Conservation (phyloP, 225 moss, liverwort and hornwort species). For the Climacium dendroides region DNA sequence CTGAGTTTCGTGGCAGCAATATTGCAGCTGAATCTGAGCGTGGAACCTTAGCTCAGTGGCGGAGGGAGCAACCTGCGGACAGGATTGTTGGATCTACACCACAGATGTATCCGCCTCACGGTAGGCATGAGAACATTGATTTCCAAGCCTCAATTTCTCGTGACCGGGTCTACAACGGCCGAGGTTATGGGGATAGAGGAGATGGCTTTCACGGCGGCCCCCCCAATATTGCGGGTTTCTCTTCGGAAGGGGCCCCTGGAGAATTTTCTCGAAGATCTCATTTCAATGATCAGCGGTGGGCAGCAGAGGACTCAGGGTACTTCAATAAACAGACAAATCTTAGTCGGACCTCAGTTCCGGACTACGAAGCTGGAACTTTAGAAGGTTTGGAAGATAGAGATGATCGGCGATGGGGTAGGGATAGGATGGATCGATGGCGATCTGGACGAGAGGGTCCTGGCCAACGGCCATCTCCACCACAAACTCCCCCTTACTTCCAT, state of each 20-base stretch:
- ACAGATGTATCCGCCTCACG: conserved; percentile 23
- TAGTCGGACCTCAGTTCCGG: conserved; percentile 44
- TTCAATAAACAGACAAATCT: conserved; percentile 40
- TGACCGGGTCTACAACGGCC: conserved; percentile 53
- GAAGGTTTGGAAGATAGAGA: conserved; percentile 73
- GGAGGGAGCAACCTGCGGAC: conserved; percentile 55
- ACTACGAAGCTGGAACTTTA: conserved; percentile 46
- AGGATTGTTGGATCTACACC: conserved; percentile 41
- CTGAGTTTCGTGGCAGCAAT: conserved; percentile 62
- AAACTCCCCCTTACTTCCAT: conserved; percentile 63
- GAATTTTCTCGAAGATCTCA: conserved; percentile 50
- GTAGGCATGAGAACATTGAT: conserved; percentile 52
- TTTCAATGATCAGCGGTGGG: conserved; percentile 67
- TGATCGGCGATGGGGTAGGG: conserved; percentile 90
- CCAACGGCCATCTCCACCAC: conserved; percentile 58
- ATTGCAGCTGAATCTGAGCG: conserved; percentile 58
- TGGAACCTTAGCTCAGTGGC: conserved; percentile 57
- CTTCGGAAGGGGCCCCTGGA: conserved; percentile 26
- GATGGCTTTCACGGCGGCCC: conserved; percentile 25
- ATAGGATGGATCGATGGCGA: conserved; percentile 74
- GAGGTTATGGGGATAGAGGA: conserved; percentile 48
- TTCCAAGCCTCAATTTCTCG: conserved; percentile 48
- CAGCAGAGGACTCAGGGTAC: conserved; percentile 41
- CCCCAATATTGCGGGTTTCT: conserved; percentile 25
- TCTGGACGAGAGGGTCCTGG: conserved; percentile 47